phyloP scores from a whole-genome alignment of 805 yeast genomes.

The Kodamaea laetipori region DNA sequence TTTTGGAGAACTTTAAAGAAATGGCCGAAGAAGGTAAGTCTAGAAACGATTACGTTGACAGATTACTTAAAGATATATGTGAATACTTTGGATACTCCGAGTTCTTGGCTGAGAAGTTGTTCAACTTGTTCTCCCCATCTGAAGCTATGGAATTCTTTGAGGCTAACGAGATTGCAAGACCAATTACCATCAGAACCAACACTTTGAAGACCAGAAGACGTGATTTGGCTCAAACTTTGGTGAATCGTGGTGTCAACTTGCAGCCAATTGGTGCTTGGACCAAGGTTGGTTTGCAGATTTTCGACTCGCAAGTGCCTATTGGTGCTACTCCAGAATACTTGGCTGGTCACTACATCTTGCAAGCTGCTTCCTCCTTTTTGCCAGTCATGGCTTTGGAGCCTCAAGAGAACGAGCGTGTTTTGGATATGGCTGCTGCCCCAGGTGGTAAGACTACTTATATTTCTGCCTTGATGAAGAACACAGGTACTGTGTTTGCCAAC shows the following conservation, averaged over 20 bases:
- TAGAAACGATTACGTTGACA: constrained; percentile 77
- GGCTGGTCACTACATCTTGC: constrained; percentile 96
- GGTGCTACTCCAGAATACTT: constrained; percentile 99
- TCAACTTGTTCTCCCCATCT: constrained; percentile 86
- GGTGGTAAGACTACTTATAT: constrained; percentile 98
- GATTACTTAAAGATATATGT: constrained; percentile 82
- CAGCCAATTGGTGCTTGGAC: constrained; percentile 99
- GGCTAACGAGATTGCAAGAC: constrained; percentile 96
- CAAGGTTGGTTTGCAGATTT: constrained; percentile 94
- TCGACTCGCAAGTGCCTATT: constrained; percentile 98
- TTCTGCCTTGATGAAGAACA: constrained; percentile 95
- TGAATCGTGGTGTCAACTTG: constrained; percentile 93
- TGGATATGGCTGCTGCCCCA: constrained; percentile 99
- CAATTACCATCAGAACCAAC: constrained; percentile 96
- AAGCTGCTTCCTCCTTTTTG: constrained; percentile 96
- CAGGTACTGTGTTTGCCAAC: constrained; percentile 96
- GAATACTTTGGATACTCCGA: constrained; percentile 92
- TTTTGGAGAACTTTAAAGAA: constrained; percentile 83
- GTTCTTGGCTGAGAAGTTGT: constrained; percentile 90
- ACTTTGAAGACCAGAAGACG: constrained; percentile 93
- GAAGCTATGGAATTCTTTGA: constrained; percentile 98
- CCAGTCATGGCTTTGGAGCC: constrained; percentile 98
- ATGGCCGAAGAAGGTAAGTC: constrained; percentile 84
- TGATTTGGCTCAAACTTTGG: constrained; percentile 91
- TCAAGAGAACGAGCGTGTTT: constrained; percentile 91